Evolutionary conservation across 2,329 filamentous ascomycete species (phyloP), one percentile per base, ranked within the genome.

Genomic region (Aspergillus pseudoglaucus): DNA sequence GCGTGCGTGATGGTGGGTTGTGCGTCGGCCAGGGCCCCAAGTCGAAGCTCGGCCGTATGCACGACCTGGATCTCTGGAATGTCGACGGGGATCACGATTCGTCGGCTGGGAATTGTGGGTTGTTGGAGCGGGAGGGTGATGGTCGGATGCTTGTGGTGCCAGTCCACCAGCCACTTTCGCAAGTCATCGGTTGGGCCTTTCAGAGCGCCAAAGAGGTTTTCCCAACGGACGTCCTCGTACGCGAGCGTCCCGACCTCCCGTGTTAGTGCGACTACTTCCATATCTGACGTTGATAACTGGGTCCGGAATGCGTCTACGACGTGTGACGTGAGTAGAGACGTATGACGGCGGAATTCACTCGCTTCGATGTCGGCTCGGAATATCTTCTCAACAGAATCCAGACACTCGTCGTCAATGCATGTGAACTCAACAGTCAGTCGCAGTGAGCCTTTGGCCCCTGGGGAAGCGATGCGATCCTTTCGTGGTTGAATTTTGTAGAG

Each of bases 61-160:
- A 97, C 80, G 17, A 95, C 81, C 42, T 88, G 82, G 2, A 95
- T 77, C 1, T 85, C 83, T 0, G 91, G 91, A 1, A 98, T 82
- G 49, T 95, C 89, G 12, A 98, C 90, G 0, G 90, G 88, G 46
- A 98, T 94, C 25, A 86, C 75, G 57, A 98, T 90, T 10, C 82
- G 83, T 17, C 78, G 78, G 52, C 67, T 75, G 17, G 78, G 72
- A 18, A 68, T 60, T 12, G 55, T 53, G 32, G 58, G 64, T 7
- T 63, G 58, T 6, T 63, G 58, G 3, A 58, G 44, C 22, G 66
- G 61, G 37, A 72, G 58, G 1, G 54, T 51, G 35, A 68, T 59
- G 30, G 59, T 60, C 38, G 58, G 54, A 46, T 69, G 63, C 44
- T 61, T 61, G 65, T 73, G 53, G 60, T 84, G 80, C 80, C 82